Evolutionary conservation across 352 stramenopile genomes (phyloP), one percentile per base, ranked within the genome.

Genomic region (Phytophthora fragariaefolia): DNA sequence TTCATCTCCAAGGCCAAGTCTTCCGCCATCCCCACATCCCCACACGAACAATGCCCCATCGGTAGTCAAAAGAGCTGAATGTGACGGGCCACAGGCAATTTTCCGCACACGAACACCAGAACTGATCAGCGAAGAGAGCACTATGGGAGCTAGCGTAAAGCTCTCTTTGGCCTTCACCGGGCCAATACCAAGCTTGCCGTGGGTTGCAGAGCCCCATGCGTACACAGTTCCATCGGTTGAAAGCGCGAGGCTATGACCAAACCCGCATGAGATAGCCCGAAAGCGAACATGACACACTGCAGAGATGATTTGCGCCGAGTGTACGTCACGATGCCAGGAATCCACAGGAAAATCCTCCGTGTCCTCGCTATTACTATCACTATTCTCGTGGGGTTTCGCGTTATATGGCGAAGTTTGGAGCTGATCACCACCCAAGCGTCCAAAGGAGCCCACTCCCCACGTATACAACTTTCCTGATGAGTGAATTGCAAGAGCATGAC

Each of bases 371-470:
- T 78, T 68, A 4, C 38, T 63, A 13, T 32, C 23, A 34, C 24
- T 43, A 47, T 30, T 27, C 34, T 10, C 40, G 15, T 2, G 4
- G 13, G 58, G 18, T 0, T 40, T 55, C 7, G 9, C 9, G 40
- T 26, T 15, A 40, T 55, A 24, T 10, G 15, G 49, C 13, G 18
- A 26, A 59, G 50, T 24, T 23, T 47, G 26, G 17, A 13, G 26
- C 69, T 68, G 56, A 24, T 72, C 42, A 46, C 77, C 79, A 52
- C 84, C 86, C 3, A 93, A 78, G 0, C 82, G 75, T 3, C 84
- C 84, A 27, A 89, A 95, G 0, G 82, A 83, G 0, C 86, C 86
- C 18, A 91, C 84, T 13, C 86, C 86, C 86, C 86, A 95, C 0
- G 80, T 77, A 26, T 83, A 81, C 18, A 95, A 50, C 59, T 87